Evolutionary conservation across 176 grass and related monocot genomes (phyloP), one percentile per base, ranked within the genome.

Genomic region (Aegilops bicornis): DNA sequence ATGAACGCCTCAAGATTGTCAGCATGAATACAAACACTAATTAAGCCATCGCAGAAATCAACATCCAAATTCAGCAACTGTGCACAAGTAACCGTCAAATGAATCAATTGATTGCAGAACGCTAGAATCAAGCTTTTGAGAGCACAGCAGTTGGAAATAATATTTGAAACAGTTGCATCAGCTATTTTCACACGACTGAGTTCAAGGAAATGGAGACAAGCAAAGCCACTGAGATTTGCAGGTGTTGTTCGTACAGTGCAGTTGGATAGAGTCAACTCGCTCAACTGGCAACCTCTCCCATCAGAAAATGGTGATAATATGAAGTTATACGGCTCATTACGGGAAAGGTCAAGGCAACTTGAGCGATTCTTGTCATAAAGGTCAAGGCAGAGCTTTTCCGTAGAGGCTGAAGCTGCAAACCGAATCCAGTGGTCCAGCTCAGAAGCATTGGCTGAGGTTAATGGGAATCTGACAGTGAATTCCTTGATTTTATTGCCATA

Each of bases 141-240:
- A 85, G 83, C 25, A 77, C 19, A 6, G 1, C 71, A 85, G 29
- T 20, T 76, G 73, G 72, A 85, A 8, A 77, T 36, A 24, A 85
- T 52, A 66, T 35, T 23, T 9, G 15, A 63, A 85, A 85, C 2
- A 77, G 31, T 11, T 35, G 10, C 60, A 52, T 77, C 72, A 75
- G 73, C 37, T 20, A 66, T 12, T 32, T 19, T 7, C 37, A 85
- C 83, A 50, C 4, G 8, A 4, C 4, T 9, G 59, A 85, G 72
- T 23, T 0, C 1, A 65, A 85, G 36, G 71, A 16, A 16, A 76
- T 3, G 0, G 8, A 85, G 59, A 65, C 13, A 77, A 33, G 72
- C 48, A 35, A 85, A 76, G 10, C 82, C 83, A 84, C 9, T 64
- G 12, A 84, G 71, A 7, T 84, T 84, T 66, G 40, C 20, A 77